Evolutionary conservation across 2,329 filamentous ascomycete genomes (phyloP).

Genomic region (Sphaceloma murrayae): DNA sequence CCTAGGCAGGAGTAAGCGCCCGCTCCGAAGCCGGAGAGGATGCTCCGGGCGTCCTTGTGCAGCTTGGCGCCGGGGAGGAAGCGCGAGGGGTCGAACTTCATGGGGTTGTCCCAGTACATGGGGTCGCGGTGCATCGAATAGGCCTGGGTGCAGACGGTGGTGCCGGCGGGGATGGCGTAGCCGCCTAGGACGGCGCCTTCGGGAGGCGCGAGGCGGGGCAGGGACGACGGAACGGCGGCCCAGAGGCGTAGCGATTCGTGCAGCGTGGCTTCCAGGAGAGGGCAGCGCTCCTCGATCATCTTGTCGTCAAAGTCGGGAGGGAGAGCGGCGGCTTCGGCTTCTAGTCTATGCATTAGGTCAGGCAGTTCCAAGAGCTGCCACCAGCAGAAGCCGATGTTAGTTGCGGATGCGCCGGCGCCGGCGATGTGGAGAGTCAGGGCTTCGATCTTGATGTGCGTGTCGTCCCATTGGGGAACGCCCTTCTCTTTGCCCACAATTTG

Average conservation of each 20-base stretch:
- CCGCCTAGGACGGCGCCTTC: slow-evolving; percentile 8
- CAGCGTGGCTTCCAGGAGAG: slow-evolving; percentile 31
- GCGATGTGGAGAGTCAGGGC: slow-evolving; percentile 14
- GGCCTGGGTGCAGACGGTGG: slow-evolving; percentile 10
- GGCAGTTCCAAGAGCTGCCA: slow-evolving; percentile 12
- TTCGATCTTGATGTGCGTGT: slow-evolving; percentile 15
- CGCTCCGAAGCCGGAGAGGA: slow-evolving; percentile 9
- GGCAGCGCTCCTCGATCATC: slow-evolving; percentile 17
- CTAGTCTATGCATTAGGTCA: slow-evolving; percentile 1
- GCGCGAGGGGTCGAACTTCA: slow-evolving; percentile 13
- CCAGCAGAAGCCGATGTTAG: slow-evolving; percentile 3
- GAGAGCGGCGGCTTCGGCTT: slow-evolving; percentile 15
- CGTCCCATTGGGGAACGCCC: slow-evolving; percentile 15
- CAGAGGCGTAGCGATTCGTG: slow-evolving; percentile 33
- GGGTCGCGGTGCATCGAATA: slow-evolving; percentile 13
- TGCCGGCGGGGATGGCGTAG: slow-evolving; percentile 2
- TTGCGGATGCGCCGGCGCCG: slow-evolving; percentile 12
- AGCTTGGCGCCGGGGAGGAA: slow-evolving; percentile 15
- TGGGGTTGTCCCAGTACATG: slow-evolving; percentile 4
- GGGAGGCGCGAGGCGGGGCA: slow-evolving; percentile 27
- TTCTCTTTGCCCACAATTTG: slow-evolving; percentile 14
- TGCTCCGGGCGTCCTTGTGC: slow-evolving; percentile 9
- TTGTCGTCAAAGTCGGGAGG: slow-evolving; percentile 14
- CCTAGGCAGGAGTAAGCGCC: slow-evolving; percentile 15
- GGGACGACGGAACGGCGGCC: slow-evolving; percentile 28